phyloP scores from a whole-genome alignment of 345 rosid genomes.

The Syzygium aqueum region DNA sequence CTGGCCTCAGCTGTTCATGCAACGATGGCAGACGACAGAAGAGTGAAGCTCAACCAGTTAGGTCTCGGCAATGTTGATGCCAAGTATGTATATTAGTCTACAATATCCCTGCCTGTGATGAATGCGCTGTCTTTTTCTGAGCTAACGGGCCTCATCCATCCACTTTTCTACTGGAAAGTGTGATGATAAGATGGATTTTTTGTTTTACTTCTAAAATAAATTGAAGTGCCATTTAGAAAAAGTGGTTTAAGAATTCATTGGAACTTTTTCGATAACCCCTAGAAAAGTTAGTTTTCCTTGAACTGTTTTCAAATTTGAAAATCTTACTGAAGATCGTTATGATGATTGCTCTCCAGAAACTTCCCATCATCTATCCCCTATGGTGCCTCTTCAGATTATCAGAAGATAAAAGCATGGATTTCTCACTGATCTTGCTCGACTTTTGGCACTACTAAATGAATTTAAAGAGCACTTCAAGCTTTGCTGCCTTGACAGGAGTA shows the following conservation, averaged over 20 bases:
- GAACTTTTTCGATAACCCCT: too few relatives aligned
- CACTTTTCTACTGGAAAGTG: not conserved
- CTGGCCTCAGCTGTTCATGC: conserved; percentile 75
- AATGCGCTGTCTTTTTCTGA: not conserved
- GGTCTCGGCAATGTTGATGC: conserved; percentile 10
- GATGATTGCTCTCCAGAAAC: not conserved
- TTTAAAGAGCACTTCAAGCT: too few relatives aligned
- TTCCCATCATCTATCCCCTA: not conserved
- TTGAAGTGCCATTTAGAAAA: too few relatives aligned
- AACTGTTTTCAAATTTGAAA: too few relatives aligned
- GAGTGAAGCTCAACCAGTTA: conserved; percentile 43
- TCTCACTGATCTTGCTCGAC: too few relatives aligned
- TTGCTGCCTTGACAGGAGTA: too few relatives aligned
- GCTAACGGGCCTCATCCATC: not conserved
- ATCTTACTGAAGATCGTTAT: not conserved
- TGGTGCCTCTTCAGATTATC: not conserved
- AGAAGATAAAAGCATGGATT: not conserved
- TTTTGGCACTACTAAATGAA: too few relatives aligned
- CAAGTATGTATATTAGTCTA: not conserved
- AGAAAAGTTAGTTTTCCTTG: too few relatives aligned
- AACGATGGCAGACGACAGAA: conserved; percentile 56
- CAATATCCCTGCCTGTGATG: conserved; percentile 11
- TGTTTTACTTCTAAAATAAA: too few relatives aligned
- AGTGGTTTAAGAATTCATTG: too few relatives aligned
- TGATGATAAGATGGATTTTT: not conserved